Percentiles rank a stretch among this genome's conserved stretches.
Evolutionary conservation across 805 yeast species (phyloP).

Genomic region (Saccharomyces eubayanus): DNA sequence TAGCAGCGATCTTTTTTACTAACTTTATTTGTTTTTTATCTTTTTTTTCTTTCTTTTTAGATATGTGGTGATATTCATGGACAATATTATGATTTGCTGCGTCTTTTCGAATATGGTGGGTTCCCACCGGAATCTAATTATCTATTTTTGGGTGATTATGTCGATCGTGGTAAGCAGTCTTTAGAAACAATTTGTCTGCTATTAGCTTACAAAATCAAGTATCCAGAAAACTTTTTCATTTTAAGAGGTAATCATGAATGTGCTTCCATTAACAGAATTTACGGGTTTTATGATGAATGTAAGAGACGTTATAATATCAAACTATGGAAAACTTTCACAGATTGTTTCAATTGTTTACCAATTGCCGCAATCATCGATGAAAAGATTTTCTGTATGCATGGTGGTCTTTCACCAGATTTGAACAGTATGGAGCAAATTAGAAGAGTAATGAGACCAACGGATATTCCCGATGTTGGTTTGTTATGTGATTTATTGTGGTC

Average conservation of each 20-base stretch:
- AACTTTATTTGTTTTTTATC: conserved; percentile 1
- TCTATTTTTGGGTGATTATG: conserved; percentile 92
- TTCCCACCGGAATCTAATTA: conserved; percentile 98
- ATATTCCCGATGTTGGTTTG: conserved; percentile 95
- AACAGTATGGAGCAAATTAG: conserved; percentile 98
- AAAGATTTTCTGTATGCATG: conserved; percentile 97
- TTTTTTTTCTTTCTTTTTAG: conserved; percentile 19
- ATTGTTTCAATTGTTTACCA: conserved; percentile 96
- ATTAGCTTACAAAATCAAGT: conserved; percentile 93
- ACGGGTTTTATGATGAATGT: conserved; percentile 98
- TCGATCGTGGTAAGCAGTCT: conserved; percentile 97
- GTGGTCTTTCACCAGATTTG: conserved; percentile 94
- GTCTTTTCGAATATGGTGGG: conserved; percentile 96
- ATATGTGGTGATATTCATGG: conserved; percentile 98
- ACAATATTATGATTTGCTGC: conserved; percentile 89
- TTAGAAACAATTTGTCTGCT: conserved; percentile 90
- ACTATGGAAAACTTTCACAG: conserved; percentile 97
- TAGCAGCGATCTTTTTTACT: conserved; percentile 5
- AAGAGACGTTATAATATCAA: conserved; percentile 96
- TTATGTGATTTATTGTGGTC: conserved; percentile 96
- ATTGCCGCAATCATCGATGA: conserved; percentile 98
- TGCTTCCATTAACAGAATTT: conserved; percentile 95
- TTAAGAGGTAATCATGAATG: conserved; percentile 98
- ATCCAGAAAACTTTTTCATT: conserved; percentile 95
- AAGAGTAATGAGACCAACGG: conserved; percentile 98